Percentiles rank a stretch among this genome's conserved stretches.
phyloP scores from a whole-genome alignment of 164 flowering plant genomes.

The Vitis amurensis region DNA sequence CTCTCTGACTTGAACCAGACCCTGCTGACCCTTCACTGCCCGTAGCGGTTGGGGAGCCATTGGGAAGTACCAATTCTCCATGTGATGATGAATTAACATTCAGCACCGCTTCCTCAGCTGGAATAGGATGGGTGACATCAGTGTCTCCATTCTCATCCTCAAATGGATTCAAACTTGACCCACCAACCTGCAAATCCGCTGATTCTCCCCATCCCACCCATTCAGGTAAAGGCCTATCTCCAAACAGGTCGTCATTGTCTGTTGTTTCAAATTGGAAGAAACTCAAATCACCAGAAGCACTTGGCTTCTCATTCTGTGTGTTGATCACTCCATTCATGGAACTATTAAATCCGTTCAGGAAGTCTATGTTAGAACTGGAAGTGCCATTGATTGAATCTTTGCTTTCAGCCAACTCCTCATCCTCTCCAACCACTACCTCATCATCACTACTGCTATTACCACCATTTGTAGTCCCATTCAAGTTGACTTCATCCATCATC shows the following conservation, averaged over 20 bases:
- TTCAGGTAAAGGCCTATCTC: slow-evolving; percentile 63
- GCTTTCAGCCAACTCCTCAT: slow-evolving; percentile 59
- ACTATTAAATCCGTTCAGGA: slow-evolving; percentile 17
- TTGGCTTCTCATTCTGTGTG: slow-evolving; percentile 22
- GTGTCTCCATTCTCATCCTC: slow-evolving; percentile 30
- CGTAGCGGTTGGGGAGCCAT: slow-evolving; percentile 41
- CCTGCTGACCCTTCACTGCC: slow-evolving; percentile 12
- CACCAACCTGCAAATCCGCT: slow-evolving; percentile 56
- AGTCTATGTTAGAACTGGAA: slow-evolving; percentile 38
- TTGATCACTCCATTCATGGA: slow-evolving; percentile 24
- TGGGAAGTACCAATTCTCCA: slow-evolving; percentile 39
- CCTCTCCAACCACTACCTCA: slow-evolving; percentile 91
- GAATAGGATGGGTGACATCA: slow-evolving; percentile 13
- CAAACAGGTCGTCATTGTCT: slow-evolving; percentile 45
- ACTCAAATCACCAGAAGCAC: slow-evolving; percentile 35
- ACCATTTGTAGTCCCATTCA: slow-evolving; percentile 54
- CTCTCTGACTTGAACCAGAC: slow-evolving; percentile 27
- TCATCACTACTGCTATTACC: slow-evolving; percentile 81
- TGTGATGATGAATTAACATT: slow-evolving; percentile 24
- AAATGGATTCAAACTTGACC: slow-evolving; percentile 63
- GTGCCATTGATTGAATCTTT: slow-evolving; percentile 32
- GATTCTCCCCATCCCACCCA: slow-evolving; percentile 83
- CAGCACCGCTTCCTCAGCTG: slow-evolving; percentile 19
- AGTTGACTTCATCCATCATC: slow-evolving; percentile 63
- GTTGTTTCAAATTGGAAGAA: slow-evolving; percentile 47